These are phyloP conservation scores for Colletotrichum cuscutae DNA, from an alignment of 2,329 filamentous ascomycete species.

Conservation along the genomic window DNA sequence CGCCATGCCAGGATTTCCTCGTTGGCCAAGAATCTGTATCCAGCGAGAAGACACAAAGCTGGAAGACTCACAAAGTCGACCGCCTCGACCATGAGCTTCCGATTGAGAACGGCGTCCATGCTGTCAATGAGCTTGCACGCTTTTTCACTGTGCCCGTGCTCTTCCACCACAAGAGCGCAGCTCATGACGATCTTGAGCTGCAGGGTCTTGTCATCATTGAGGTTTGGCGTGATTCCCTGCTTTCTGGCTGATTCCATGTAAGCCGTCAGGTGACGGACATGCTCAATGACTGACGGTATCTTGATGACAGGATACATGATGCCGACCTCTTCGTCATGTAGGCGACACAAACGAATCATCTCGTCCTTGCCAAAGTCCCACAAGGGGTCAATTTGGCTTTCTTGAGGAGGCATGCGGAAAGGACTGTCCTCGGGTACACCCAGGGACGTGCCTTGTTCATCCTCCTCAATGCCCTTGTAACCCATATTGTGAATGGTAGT, in stretches of 20 bases:
- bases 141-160: slow-evolving; percentile 79
- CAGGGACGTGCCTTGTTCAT: slow-evolving; percentile 63
- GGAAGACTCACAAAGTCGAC: slow-evolving; percentile 60
- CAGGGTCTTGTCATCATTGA: slow-evolving; percentile 67
- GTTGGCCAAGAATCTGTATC: slow-evolving; percentile 85
- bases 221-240: slow-evolving; percentile 44
- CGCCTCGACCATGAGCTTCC: slow-evolving; percentile 66
- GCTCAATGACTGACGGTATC: slow-evolving; percentile 75
- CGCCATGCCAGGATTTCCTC: slow-evolving; percentile 90
- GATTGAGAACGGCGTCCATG: slow-evolving; percentile 77
- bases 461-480: slow-evolving; percentile 73
- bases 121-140: slow-evolving; percentile 80
- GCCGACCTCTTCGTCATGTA: slow-evolving; percentile 91
- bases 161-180: slow-evolving; percentile 80
- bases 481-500: slow-evolving; percentile 91
- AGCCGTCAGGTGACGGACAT: slow-evolving; percentile 75
- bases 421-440: slow-evolving; percentile 15
- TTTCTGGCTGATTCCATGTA: slow-evolving; percentile 72
- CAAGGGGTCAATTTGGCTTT: slow-evolving; percentile 72
- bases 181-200: slow-evolving; percentile 87
- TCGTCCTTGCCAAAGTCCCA: slow-evolving; percentile 83
- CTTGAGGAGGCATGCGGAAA: slow-evolving; percentile 19
- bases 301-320: slow-evolving; percentile 91
- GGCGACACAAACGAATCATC: slow-evolving; percentile 78
- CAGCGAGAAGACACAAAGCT: slow-evolving; percentile 62